phyloP scores from a whole-genome alignment of 306 rosid genomes.

The Cicer pinnatifidum region DNA sequence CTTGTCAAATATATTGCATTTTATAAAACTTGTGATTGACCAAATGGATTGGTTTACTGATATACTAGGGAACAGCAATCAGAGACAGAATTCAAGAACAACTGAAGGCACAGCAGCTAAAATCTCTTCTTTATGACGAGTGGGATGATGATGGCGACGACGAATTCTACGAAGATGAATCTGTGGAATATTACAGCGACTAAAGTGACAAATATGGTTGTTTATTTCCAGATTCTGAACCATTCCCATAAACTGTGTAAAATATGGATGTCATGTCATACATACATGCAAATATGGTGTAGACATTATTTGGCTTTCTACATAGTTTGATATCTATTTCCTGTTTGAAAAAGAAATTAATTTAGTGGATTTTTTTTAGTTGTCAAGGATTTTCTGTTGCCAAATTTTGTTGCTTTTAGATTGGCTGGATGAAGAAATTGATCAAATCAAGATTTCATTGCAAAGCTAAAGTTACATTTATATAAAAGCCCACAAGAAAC shows the following conservation, averaged over 20 bases:
- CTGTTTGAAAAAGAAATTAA: background rate
- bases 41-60: slow-evolving; percentile 29
- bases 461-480: too few species aligned
- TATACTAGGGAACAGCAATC: slow-evolving; percentile 82
- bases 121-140: slow-evolving; percentile 60
- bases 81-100: slow-evolving; percentile 86
- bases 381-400: too few species aligned
- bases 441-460: too few species aligned
- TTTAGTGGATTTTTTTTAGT: too few species aligned
- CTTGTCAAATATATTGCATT: slow-evolving; percentile 13
- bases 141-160: slow-evolving; percentile 49
- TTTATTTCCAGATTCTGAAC: slow-evolving; percentile 31
- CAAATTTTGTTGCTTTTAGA: too few species aligned
- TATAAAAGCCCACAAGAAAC: too few species aligned
- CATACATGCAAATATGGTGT: slow-evolving; percentile 33
- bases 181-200: slow-evolving; percentile 50
- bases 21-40: slow-evolving; percentile 9
- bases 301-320: slow-evolving; percentile 26
- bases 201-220: slow-evolving; percentile 46
- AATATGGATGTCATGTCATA: background rate
- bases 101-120: slow-evolving; percentile 57
- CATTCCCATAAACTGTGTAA: slow-evolving; percentile 28
- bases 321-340: slow-evolving; percentile 34
- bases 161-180: slow-evolving; percentile 42
- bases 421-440: too few species aligned